Conservation (phyloP, 495 filamentous ascomycete species). For the Hypoxylon perforatum region DNA sequence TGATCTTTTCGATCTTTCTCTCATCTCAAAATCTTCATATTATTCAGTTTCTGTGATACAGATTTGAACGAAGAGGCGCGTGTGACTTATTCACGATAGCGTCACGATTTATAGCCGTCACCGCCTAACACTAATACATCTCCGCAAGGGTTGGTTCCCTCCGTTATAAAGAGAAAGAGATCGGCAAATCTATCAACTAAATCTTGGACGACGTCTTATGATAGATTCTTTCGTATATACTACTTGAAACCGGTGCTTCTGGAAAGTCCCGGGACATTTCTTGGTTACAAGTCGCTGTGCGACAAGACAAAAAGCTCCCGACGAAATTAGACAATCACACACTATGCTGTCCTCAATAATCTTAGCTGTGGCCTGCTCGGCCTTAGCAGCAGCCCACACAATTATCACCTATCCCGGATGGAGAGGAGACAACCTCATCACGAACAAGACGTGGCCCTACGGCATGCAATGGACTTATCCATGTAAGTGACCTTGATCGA, state of each 20-base stretch:
- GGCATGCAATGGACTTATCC: constrained; percentile 99
- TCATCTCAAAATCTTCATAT: constrained; percentile 6
- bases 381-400: constrained; percentile 78
- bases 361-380: constrained; percentile 60
- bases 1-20: background rate
- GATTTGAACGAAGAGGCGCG: constrained; percentile 4
- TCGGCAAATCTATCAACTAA: background rate
- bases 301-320: constrained; percentile 7
- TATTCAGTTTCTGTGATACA: background rate
- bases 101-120: background rate
- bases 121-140: too few relatives aligned
- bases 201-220: background rate
- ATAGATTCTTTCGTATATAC: background rate
- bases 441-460: constrained; percentile 82
- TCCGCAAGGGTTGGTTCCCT: too few relatives aligned
- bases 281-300: constrained; percentile 24
- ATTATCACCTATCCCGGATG: constrained; percentile 94
- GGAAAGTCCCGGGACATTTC: background rate
- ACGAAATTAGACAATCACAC: constrained; percentile 2
- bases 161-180: background rate
- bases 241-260: background rate
- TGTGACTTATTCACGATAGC: constrained; percentile 3
- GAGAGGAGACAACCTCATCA: constrained; percentile 91
- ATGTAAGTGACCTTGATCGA: constrained; percentile 69
- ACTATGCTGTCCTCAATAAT: constrained; percentile 62